Evolutionary conservation across 345 rosid genomes (phyloP).

Genomic region (Citrus reticulata): DNA sequence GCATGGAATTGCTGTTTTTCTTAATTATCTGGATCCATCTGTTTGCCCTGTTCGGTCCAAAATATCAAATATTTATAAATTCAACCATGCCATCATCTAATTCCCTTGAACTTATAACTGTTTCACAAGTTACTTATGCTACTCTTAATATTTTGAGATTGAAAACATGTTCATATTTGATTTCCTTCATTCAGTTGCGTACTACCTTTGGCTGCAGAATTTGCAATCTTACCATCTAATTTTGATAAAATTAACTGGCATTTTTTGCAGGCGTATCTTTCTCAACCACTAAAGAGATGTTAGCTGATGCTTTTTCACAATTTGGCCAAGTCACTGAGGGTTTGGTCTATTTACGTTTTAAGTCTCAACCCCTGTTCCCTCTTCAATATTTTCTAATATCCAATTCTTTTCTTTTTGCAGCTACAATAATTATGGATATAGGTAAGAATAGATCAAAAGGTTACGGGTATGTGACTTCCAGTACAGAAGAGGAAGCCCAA

Average conservation of each 20-base stretch:
- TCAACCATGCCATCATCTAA: not conserved
- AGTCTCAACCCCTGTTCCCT: not conserved
- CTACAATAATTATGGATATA: slow-evolving; percentile 41
- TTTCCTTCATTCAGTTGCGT: not conserved
- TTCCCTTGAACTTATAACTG: no score
- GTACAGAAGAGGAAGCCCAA: slow-evolving; percentile 36
- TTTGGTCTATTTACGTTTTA: slow-evolving; percentile 15
- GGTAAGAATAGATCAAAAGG: slow-evolving; percentile 45
- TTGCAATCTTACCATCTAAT: not conserved
- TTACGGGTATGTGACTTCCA: slow-evolving; percentile 54
- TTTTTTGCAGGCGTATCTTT: slow-evolving; percentile 45
- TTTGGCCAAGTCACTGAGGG: slow-evolving; percentile 53
- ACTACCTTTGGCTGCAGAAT: not conserved
- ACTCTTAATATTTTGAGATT: not conserved
- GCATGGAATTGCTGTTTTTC: not conserved
- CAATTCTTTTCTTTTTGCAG: slow-evolving; percentile 23
- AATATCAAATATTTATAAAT: not conserved
- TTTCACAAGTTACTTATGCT: no score
- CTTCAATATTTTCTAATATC: not conserved
- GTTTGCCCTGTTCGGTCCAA: not conserved
- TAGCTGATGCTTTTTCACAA: slow-evolving; percentile 52
- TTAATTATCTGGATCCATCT: not conserved
- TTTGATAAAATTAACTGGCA: not conserved
- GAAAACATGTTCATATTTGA: not conserved
- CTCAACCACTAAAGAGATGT: slow-evolving; percentile 37